phyloP scores from a whole-genome alignment of 768 basidiomycete species.

The Tricholoma flavovirens region DNA sequence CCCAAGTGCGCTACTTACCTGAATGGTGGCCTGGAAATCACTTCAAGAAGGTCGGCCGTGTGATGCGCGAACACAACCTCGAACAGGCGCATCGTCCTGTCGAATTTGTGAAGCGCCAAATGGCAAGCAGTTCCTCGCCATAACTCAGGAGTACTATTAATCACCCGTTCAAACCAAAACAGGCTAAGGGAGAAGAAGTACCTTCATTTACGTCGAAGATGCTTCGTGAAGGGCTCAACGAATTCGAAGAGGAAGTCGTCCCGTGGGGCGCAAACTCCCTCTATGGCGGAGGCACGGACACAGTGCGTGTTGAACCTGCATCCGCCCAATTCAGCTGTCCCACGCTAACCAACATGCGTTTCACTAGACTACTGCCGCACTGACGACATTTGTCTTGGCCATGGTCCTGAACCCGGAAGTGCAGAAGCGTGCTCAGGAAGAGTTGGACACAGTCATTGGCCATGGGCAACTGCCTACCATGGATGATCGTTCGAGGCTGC shows the following conservation, averaged over 20 bases:
- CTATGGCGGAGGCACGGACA: conserved; percentile 16
- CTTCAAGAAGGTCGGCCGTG: conserved; percentile 14
- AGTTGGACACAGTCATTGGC: conserved; percentile 12
- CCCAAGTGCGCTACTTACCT: conserved; percentile 13
- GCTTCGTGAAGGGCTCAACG: conserved; percentile 10
- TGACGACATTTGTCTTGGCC: conserved; percentile 29
- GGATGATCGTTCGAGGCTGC: conserved; percentile 10
- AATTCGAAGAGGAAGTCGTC: conserved; percentile 12
- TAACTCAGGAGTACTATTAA: neutral
- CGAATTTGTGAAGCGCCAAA: conserved; percentile 14
- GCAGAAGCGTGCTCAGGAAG: conserved; percentile 28
- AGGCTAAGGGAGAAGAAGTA: conserved; percentile 9
- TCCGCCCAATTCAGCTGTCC: neutral
- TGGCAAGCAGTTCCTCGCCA: conserved; percentile 3
- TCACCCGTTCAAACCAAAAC: neutral
- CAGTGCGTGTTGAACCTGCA: neutral
- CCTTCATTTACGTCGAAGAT: conserved; percentile 14
- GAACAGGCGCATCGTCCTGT: conserved; percentile 15
- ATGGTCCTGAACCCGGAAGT: conserved; percentile 36
- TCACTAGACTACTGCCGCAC: conserved; percentile 13
- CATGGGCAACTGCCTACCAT: conserved; percentile 9
- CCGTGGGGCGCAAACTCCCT: conserved; percentile 13
- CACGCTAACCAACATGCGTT: neutral
- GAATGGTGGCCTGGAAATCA: conserved; percentile 15
- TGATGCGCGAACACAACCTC: conserved; percentile 11